A percentile compares a stretch with the other conserved stretches of the same genome.
These are phyloP conservation scores for Rasamsonia emersonii DNA, from an alignment of 2,329 filamentous ascomycete genomes.

Conservation along the genomic window DNA sequence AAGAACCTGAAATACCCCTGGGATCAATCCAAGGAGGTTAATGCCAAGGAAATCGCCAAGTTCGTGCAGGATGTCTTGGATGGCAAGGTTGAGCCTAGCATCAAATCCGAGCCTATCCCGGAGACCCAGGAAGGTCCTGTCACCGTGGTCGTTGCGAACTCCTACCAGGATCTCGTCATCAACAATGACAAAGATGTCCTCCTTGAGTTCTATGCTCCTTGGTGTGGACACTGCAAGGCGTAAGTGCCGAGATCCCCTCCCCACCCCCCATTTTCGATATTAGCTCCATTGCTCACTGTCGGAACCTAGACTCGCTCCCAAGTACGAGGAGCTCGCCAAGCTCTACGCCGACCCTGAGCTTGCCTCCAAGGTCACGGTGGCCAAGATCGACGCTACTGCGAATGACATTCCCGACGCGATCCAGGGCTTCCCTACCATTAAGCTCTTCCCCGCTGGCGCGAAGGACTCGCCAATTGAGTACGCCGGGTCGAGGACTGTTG, in stretches of 20 bases:
- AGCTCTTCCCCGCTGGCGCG: conserved; percentile 84
- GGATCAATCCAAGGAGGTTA: conserved; percentile 74
- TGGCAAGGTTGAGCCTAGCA: conserved; percentile 87
- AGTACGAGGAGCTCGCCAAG: conserved; percentile 56
- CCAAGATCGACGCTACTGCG: conserved; percentile 89
- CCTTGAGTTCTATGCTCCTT: conserved; percentile 94
- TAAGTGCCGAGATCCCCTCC: conserved; percentile 24
- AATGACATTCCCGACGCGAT: conserved; percentile 98
- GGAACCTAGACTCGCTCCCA: conserved; percentile 55
- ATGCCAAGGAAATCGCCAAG: conserved; percentile 60
- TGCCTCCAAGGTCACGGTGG: conserved; percentile 55
- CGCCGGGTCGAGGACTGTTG: conserved; percentile 75
- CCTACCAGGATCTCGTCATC: conserved; percentile 83
- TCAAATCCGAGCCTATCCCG: conserved; percentile 97
- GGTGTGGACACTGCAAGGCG: conserved; percentile 64
- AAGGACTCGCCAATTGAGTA: conserved; percentile 84
- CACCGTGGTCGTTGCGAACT: conserved; percentile 82
- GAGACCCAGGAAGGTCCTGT: conserved; percentile 88
- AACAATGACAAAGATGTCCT: conserved; percentile 95
- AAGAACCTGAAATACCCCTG: conserved; percentile 98
- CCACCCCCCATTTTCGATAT: neutral
- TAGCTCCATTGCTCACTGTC: no score
- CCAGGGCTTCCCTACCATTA: conserved; percentile 97
- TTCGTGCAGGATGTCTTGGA: conserved; percentile 80
- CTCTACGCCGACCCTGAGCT: conserved; percentile 46